Conservation (phyloP, 169 alveolate genomes). For the Eimeria necatrix region DNA sequence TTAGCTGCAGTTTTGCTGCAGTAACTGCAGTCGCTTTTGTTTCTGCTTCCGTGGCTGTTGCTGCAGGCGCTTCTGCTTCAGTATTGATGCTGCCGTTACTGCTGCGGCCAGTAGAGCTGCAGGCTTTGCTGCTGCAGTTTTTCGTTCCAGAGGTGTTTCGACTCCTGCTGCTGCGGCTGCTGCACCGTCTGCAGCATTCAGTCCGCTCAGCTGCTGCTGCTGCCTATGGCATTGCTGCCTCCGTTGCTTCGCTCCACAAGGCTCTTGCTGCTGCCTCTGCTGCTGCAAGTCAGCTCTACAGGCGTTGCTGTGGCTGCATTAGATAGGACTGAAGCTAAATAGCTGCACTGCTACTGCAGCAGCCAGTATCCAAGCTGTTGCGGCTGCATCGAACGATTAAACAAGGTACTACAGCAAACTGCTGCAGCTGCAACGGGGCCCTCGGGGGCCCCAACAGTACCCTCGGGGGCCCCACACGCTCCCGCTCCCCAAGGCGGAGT, state of each 20-base stretch:
- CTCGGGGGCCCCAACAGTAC: neutral
- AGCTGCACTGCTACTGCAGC: neutral
- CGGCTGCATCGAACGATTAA: neutral
- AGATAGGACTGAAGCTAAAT: neutral
- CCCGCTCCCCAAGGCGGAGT: neutral
- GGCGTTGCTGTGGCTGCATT: conserved; percentile 39
- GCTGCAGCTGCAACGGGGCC: neutral
- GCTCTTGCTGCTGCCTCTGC: conserved; percentile 32
- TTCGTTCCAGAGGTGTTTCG: neutral
- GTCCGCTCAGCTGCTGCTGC: neutral
- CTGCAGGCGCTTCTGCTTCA: neutral
- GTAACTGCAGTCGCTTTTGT: neutral
- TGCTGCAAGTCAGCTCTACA: neutral
- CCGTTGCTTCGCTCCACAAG: neutral
- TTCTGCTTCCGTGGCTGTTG: neutral
- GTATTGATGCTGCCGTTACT: neutral
- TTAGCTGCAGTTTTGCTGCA: neutral
- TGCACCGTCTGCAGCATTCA: neutral
- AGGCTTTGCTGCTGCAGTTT: neutral
- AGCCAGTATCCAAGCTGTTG: neutral
- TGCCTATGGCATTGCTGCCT: neutral
- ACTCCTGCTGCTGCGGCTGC: conserved; percentile 29
- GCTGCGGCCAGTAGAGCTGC: conserved; percentile 13
- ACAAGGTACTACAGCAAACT: neutral
- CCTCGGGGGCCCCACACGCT: conserved; percentile 29